Evolutionary conservation across 768 basidiomycete species (phyloP).

Genomic region (Tylopilus vinaceipallidus): DNA sequence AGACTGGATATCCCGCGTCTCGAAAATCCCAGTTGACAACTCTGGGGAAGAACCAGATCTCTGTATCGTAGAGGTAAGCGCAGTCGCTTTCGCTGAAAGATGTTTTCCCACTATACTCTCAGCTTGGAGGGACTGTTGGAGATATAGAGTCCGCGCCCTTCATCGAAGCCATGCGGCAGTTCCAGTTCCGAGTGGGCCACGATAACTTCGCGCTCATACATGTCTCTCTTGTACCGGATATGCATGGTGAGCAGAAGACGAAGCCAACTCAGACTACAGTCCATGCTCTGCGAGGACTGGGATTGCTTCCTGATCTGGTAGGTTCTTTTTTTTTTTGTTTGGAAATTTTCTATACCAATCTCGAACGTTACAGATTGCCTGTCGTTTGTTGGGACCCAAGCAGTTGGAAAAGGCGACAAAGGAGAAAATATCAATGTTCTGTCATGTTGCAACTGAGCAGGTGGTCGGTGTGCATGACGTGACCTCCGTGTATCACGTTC

Average conservation of each 20-base stretch:
- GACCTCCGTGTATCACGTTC: conserved; percentile 95
- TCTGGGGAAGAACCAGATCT: conserved; percentile 92
- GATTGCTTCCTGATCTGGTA: conserved; percentile 89
- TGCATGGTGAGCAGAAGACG: conserved; percentile 99
- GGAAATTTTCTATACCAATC: background rate
- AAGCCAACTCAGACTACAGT: conserved; percentile 98
- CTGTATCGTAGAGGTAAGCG: conserved; percentile 91
- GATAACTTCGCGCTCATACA: conserved; percentile 97
- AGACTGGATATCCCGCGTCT: conserved; percentile 96
- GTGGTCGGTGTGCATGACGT: conserved; percentile 97
- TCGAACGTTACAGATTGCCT: conserved; percentile 69
- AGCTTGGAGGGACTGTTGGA: conserved; percentile 98
- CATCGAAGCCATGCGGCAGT: conserved; percentile 98
- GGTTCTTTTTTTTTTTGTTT: conserved; percentile 24
- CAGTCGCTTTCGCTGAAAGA: conserved; percentile 1
- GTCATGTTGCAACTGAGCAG: conserved; percentile 86
- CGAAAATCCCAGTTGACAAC: conserved; percentile 92
- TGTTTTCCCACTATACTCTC: conserved; percentile 4
- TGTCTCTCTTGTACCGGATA: conserved; percentile 96
- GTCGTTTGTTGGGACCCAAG: conserved; percentile 77
- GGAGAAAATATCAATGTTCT: conserved; percentile 98
- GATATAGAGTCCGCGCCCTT: conserved; percentile 99
- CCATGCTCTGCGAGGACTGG: conserved; percentile 88
- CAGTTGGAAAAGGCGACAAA: conserved; percentile 85
- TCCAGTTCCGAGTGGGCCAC: conserved; percentile 96